phyloP scores from a whole-genome alignment of 208 protist genomes.

The Acanthamoeba healyi region DNA sequence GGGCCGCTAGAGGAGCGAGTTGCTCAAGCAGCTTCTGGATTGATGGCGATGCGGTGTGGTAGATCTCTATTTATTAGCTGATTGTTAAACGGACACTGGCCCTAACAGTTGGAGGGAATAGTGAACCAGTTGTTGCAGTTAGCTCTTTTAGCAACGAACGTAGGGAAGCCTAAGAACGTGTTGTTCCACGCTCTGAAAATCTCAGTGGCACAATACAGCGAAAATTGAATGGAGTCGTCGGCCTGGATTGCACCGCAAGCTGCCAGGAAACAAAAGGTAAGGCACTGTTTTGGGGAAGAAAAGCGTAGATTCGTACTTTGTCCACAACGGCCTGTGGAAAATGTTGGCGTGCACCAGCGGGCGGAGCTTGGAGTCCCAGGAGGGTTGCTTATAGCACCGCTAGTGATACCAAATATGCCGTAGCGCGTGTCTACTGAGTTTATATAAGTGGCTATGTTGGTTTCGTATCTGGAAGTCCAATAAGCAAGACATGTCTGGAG shows the following conservation, averaged over 20 bases:
- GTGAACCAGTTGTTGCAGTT: not conserved
- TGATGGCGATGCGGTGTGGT: too few species aligned
- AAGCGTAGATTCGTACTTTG: too few species aligned
- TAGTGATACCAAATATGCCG: not conserved
- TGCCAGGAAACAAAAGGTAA: not conserved
- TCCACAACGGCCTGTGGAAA: not conserved
- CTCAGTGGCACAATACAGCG: not conserved
- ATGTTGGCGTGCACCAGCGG: not conserved
- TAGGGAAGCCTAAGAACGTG: not conserved
- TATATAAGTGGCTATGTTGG: not conserved
- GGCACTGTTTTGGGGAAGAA: too few species aligned
- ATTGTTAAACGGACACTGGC: too few species aligned
- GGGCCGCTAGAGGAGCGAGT: too few species aligned
- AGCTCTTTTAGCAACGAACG: not conserved
- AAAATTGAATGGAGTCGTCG: not conserved
- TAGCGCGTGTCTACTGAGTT: not conserved
- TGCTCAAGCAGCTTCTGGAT: too few species aligned
- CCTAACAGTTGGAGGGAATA: not conserved
- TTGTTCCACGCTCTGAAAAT: not conserved
- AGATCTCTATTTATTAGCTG: too few species aligned
- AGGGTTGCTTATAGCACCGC: not conserved
- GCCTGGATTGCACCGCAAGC: not conserved
- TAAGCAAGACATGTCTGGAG: not conserved
- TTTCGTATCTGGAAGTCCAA: not conserved
- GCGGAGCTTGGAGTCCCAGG: not conserved